These are phyloP conservation scores for Fusarium hainanense DNA, from an alignment of 2,329 filamentous ascomycete genomes.

Conservation along the genomic window DNA sequence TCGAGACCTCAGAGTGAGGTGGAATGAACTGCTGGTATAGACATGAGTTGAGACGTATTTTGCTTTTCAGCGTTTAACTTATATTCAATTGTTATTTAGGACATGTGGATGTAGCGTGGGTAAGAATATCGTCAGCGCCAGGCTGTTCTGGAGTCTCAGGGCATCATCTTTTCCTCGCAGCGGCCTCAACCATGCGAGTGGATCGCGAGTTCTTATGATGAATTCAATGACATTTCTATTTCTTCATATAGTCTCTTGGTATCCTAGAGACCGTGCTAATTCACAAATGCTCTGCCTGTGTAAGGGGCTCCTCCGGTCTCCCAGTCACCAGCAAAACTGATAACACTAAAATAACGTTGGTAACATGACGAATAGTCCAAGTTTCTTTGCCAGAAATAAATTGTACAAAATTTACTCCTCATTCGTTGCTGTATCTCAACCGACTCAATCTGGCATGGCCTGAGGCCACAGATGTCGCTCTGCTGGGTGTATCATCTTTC, in stretches of 20 bases:
- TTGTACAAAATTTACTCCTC: background rate
- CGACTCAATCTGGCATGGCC: slow-evolving; percentile 25
- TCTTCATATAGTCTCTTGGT: background rate
- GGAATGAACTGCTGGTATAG: background rate
- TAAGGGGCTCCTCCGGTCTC: background rate
- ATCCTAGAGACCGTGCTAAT: background rate
- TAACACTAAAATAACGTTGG: background rate
- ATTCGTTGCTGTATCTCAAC: slow-evolving; percentile 17
- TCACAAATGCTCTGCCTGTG: background rate
- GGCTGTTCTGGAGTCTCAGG: slow-evolving; percentile 38
- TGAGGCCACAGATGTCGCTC: background rate
- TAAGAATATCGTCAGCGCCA: slow-evolving; percentile 26
- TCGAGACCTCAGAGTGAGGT: slow-evolving; percentile 46
- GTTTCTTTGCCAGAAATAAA: background rate
- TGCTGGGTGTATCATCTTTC: background rate
- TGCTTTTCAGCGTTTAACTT: background rate
- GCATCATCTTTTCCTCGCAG: slow-evolving; percentile 11
- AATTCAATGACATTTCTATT: slow-evolving; percentile 28
- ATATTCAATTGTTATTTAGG: background rate
- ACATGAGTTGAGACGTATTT: background rate
- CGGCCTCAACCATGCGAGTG: slow-evolving; percentile 4
- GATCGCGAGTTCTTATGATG: slow-evolving; percentile 15
- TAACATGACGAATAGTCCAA: background rate
- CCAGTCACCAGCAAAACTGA: background rate
- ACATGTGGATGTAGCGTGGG: slow-evolving; percentile 19